Evolutionary conservation across 495 filamentous ascomycete genomes (phyloP).

Genomic region (Penicillium flavigenum): DNA sequence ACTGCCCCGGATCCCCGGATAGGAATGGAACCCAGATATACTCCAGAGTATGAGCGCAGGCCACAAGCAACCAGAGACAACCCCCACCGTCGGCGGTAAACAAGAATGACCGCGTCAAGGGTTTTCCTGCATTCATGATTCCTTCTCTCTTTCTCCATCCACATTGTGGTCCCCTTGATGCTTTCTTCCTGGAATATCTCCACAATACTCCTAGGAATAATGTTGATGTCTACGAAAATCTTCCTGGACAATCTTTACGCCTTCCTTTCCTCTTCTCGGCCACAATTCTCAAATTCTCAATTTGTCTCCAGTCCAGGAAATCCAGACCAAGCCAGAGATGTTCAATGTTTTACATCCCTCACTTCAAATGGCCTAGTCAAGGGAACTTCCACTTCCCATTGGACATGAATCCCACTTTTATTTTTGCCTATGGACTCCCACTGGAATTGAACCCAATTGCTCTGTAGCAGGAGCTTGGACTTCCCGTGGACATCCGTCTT

Average conservation of each 20-base stretch:
- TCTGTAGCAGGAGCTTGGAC: slow-evolving; percentile 5
- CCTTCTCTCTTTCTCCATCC: slow-evolving; percentile 16
- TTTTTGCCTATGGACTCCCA: slow-evolving; percentile 17
- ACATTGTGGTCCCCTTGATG: slow-evolving; percentile 22
- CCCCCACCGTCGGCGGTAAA: slow-evolving; percentile 43
- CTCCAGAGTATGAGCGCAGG: slow-evolving; percentile 48
- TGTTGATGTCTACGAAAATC: slow-evolving; percentile 24
- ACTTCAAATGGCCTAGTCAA: slow-evolving; percentile 11
- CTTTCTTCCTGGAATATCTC: slow-evolving; percentile 23
- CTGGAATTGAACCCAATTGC: slow-evolving; percentile 15
- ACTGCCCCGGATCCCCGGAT: slow-evolving; percentile 49
- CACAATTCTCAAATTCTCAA: slow-evolving; percentile 10
- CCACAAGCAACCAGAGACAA: slow-evolving; percentile 45
- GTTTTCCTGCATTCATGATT: slow-evolving; percentile 20
- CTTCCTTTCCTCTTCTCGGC: slow-evolving; percentile 9
- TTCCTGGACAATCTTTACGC: slow-evolving; percentile 17
- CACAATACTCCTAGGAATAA: slow-evolving; percentile 23
- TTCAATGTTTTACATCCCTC: slow-evolving; percentile 16
- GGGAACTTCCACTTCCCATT: slow-evolving; percentile 14
- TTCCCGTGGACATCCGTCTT: slow-evolving; percentile 16
- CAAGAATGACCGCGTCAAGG: slow-evolving; percentile 14
- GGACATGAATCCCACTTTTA: slow-evolving; percentile 19
- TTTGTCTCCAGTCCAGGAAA: slow-evolving; percentile 16
- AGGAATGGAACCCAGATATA: slow-evolving; percentile 52
- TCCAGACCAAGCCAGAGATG: slow-evolving; percentile 12